Conservation (phyloP, 257 asterid genomes). For the Leptodermis oblonga region DNA sequence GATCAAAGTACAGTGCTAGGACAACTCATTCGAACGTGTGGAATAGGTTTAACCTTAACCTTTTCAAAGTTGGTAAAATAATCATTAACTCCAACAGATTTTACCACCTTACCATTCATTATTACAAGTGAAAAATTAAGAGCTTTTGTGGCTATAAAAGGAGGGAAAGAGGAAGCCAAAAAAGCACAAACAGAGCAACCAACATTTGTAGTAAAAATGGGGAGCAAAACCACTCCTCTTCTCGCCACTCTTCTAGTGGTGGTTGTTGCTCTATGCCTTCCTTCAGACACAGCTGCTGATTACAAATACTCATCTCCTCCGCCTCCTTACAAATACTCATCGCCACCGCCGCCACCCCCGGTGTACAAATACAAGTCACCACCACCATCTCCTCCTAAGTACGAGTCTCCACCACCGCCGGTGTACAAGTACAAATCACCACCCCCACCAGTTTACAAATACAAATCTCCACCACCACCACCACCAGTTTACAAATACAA, state of each 20-base stretch:
- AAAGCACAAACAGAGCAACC: not conserved
- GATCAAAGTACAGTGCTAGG: conserved; percentile 1
- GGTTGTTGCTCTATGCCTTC: conserved; percentile 1
- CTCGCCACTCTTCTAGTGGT: conserved; percentile 12
- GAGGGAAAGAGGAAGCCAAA: not conserved
- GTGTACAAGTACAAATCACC: not conserved
- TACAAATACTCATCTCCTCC: conserved; percentile 14
- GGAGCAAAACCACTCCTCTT: not conserved
- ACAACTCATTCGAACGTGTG: not conserved
- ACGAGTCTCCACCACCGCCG: not conserved
- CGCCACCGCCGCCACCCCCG: not conserved
- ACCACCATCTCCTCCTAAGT: not conserved
- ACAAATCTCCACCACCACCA: conserved; percentile 4
- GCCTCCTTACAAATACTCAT: not conserved
- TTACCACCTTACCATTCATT: not conserved
- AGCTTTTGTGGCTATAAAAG: conserved; percentile 8
- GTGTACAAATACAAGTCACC: not conserved
- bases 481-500: not conserved
- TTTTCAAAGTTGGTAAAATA: not conserved
- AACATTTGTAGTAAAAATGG: conserved; percentile 4
- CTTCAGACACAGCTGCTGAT: conserved; percentile 11
- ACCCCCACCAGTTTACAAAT: not conserved
- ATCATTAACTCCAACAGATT: not conserved
- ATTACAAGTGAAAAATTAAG: not conserved
- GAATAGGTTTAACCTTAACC: not conserved